Evolutionary conservation across 2,329 filamentous ascomycete genomes (phyloP).

Genomic region (Venturia pyrina): DNA sequence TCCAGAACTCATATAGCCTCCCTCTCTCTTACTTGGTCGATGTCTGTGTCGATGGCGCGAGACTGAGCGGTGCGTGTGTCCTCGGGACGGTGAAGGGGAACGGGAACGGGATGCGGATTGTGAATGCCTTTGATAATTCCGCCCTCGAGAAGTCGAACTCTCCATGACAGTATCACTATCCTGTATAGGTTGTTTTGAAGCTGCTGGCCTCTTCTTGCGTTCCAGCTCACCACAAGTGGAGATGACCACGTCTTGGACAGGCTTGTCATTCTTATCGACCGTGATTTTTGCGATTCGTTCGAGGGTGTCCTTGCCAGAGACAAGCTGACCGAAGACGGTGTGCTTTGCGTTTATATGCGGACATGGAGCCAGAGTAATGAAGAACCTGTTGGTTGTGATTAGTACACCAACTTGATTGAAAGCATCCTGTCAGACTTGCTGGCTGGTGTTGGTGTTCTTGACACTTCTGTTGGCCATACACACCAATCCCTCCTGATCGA

Average conservation of each 20-base stretch:
- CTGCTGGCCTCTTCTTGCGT: slow-evolving; percentile 19
- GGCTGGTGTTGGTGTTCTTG: slow-evolving; percentile 31
- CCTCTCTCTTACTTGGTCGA: slow-evolving; percentile 22
- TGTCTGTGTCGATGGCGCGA: slow-evolving; percentile 21
- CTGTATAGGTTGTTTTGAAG: slow-evolving; percentile 8
- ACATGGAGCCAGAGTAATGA: slow-evolving; percentile 31
- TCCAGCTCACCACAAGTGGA: slow-evolving; percentile 31
- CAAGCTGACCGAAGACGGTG: slow-evolving; percentile 30
- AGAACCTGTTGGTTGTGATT: slow-evolving; percentile 22
- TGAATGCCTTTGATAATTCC: slow-evolving; percentile 13
- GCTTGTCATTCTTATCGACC: slow-evolving; percentile 28
- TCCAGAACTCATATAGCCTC: slow-evolving; percentile 18
- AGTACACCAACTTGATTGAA: not conserved
- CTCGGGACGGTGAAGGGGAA: slow-evolving; percentile 21
- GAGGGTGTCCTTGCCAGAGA: slow-evolving; percentile 27
- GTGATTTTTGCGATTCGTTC: slow-evolving; percentile 25
- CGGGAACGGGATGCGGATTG: slow-evolving; percentile 8
- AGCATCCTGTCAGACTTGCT: slow-evolving; percentile 18
- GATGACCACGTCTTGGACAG: slow-evolving; percentile 26
- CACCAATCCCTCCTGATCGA: slow-evolving; percentile 30
- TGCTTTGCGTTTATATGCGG: slow-evolving; percentile 32
- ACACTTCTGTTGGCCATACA: slow-evolving; percentile 31
- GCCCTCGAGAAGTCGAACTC: slow-evolving; percentile 12
- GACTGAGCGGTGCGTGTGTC: slow-evolving; percentile 18
- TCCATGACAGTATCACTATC: slow-evolving; percentile 9